Base-by-base conservation (phyloP, 805 yeast genomes). In the Torulaspora delbrueckii region DNA sequence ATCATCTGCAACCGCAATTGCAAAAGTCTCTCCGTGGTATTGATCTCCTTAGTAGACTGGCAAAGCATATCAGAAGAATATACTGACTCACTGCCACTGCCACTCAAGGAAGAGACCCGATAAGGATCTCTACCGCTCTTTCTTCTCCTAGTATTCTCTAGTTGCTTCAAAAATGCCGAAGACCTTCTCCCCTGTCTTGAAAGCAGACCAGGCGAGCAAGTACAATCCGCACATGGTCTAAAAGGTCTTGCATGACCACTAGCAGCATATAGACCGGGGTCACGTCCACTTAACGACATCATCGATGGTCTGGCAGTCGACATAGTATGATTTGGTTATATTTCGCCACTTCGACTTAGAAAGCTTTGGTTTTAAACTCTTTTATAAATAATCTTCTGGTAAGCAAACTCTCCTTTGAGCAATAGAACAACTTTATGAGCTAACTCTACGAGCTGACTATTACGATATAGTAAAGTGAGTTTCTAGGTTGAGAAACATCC, bases 161-260 rank as follows among this genome's bases (percentile, higher is more conserved):
- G 42, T 48, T 54, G 58, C 43, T 54, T 62, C 33, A 62, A 40
- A 48, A 79, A 77, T 46, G 76, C 70, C 24, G 75, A 60, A 0
- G 84, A 73, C 14, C 84, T 73, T 55, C 86, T 71, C 55, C 82
- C 74, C 58, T 77, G 78, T 58, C 95, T 74, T 25, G 88, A 80
- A 39, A 86, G 65, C 36, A 86, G 69, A 3, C 95, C 95, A 4
- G 93, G 93, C 0, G 91, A 84, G 62, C 95, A 86, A 2, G 88
- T 84, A 69, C 95, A 86, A 67, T 85, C 81, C 39, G 76, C 72
- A 62, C 93, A 86, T 10, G 78, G 76, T 59, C 78, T 70, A 32
- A 60, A 56, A n/a, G 66, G 60, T 43, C 70, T 59, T 19, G 53
- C 50, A 24, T 39, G 34, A n/a, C 42, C 47, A 16, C 40, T 49